phyloP scores from a whole-genome alignment of 306 rosid species.

The Boehmeria nivea region DNA sequence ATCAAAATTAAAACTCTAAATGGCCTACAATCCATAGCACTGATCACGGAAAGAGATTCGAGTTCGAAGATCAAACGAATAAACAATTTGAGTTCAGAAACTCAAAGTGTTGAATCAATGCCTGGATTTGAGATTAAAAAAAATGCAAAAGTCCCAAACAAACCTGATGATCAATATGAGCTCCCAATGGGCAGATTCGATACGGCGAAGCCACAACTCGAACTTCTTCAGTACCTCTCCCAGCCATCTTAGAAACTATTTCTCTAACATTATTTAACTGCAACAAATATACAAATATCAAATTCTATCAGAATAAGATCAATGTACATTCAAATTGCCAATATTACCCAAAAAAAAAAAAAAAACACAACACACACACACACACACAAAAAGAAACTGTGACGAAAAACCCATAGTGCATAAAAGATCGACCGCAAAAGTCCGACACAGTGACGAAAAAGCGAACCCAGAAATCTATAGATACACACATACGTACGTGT shows the following conservation, averaged over 20 bases:
- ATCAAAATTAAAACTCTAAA: neutral
- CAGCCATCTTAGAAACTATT: conserved; percentile 54
- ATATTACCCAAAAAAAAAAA: too few species aligned
- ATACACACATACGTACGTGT: too few species aligned
- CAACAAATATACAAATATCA: conserved; percentile 4
- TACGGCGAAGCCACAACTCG: conserved; percentile 79
- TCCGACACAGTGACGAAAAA: neutral
- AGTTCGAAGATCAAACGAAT: too few species aligned
- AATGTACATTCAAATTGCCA: too few species aligned
- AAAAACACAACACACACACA: too few species aligned
- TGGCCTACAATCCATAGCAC: too few species aligned
- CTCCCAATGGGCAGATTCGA: conserved; percentile 95
- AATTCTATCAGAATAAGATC: neutral
- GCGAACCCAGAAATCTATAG: too few species aligned
- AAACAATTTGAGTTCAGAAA: too few species aligned
- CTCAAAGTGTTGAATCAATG: neutral
- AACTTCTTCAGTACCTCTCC: conserved; percentile 46
- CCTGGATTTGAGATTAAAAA: neutral
- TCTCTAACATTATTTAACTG: conserved; percentile 53
- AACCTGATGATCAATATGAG: conserved; percentile 98
- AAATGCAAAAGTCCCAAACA: conserved; percentile 2
- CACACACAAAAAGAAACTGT: too few species aligned
- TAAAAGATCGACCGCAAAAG: neutral
- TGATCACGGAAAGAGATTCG: neutral
- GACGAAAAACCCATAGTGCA: neutral